Base-by-base conservation (phyloP, 768 basidiomycete species). In the Mycena pura region DNA sequence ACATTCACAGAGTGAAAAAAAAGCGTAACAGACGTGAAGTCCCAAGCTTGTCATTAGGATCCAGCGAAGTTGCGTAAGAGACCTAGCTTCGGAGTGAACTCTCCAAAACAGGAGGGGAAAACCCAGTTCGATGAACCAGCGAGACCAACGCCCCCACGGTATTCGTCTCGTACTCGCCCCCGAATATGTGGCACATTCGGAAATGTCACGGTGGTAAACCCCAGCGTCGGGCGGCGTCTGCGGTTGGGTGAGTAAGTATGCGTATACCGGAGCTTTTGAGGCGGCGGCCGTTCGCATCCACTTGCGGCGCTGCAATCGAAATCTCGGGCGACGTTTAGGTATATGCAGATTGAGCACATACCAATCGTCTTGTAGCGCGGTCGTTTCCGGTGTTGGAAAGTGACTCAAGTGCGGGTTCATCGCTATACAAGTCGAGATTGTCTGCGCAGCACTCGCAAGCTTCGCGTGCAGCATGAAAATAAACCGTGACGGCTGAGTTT, bases 171-270 rank as follows among this genome's bases (percentile, higher is more conserved):
- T n/a, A n/a, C n/a, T n/a, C 4, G 63, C 64, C 47, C 5, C 78
- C 79, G 29, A 75, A 79, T 1, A 79, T 76, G 50, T 70, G 79
- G 3, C 55, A 29, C 10, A 79, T 56, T 80, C 79, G 11, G 71
- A 68, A n/a, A n/a, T n/a, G n/a, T n/a, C n/a, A 4, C 69, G 68
- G 62, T 80, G 78, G 7, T 60, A 34, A 10, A 78, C 77, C 76
- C 72, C 77, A 73, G 25, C 69, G 22, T 22, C 55, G 39, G 34
- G 74, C 63, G 9, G 64, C 15, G 14, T 36, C 34, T 77, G 75
- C 2, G 76, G 78, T 34, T 81, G 77, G 1, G 76, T 78, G 63
- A 82, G 83, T 5, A 80, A 63, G 62, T 82, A 84, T 1, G 75
- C 79, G 56, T 73, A 82, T 2, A 74, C 72, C 57, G 74, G 74